Percentiles rank a stretch among this genome's conserved stretches.
Conservation (phyloP, 1,139 yeast species). For the Saccharomycopsis hybrid region DNA sequence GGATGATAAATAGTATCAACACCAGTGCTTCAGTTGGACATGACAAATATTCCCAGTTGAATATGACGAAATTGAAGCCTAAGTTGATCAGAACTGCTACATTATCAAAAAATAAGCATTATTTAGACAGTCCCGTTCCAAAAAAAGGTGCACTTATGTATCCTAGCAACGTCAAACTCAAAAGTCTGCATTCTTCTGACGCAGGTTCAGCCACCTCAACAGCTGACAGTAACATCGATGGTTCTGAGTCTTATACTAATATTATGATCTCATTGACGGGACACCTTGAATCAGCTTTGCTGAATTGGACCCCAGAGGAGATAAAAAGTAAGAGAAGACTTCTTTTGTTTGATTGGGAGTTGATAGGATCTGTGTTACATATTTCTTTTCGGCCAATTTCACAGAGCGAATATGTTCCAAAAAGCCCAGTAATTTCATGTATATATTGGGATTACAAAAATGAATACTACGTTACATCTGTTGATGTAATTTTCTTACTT, state of each 20-base stretch:
- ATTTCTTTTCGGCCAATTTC: slow-evolving; percentile 23
- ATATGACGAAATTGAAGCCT: background rate
- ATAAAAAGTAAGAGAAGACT: slow-evolving; percentile 10
- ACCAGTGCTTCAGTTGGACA: too few species aligned
- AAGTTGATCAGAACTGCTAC: slow-evolving; percentile 13
- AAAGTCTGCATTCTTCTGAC: background rate
- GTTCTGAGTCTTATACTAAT: background rate
- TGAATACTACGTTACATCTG: slow-evolving; percentile 54
- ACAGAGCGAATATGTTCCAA: slow-evolving; percentile 23
- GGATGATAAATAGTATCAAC: too few species aligned
- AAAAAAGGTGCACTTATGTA: background rate
- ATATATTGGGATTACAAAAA: slow-evolving; percentile 30
- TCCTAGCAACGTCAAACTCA: background rate
- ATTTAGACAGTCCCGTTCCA: too few species aligned
- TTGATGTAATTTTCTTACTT: slow-evolving; percentile 52
- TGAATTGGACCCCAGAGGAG: slow-evolving; percentile 14
- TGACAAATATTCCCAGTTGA: too few species aligned
- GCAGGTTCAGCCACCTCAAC: background rate
- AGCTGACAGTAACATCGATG: background rate
- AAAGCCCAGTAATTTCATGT: slow-evolving; percentile 41
- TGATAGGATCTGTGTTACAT: slow-evolving; percentile 3
- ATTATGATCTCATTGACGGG: slow-evolving; percentile 1
- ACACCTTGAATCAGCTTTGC: background rate
- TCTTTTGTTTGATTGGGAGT: slow-evolving; percentile 15
- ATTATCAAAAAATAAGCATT: slow-evolving; percentile 10